Evolutionary conservation across 1,139 yeast species (phyloP).

Genomic region (Blastobotrys raffinosifermentans): DNA sequence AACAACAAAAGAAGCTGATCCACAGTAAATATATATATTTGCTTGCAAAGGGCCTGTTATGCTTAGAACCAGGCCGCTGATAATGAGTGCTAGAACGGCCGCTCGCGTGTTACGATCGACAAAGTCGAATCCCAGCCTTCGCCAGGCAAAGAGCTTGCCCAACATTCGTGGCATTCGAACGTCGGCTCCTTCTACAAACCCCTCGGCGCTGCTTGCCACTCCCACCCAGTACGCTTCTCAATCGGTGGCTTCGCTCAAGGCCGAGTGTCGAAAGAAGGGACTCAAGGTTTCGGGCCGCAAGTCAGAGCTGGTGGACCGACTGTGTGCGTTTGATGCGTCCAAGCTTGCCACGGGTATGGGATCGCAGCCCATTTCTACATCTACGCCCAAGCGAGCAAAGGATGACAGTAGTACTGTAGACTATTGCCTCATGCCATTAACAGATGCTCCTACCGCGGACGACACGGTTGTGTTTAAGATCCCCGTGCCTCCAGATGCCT

Average conservation of each 20-base stretch:
- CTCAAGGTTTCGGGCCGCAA: conserved; percentile 52
- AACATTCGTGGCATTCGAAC: conserved; percentile 24
- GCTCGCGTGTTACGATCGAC: background rate
- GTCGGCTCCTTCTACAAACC: conserved; percentile 30
- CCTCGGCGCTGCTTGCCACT: conserved; percentile 28
- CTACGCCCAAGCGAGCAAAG: conserved; percentile 26
- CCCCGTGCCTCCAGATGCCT: conserved; percentile 36
- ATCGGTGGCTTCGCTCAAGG: conserved; percentile 45
- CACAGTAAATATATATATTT: too few relatives aligned
- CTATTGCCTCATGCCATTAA: conserved; percentile 35
- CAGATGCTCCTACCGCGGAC: conserved; percentile 16
- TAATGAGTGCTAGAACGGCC: conserved; percentile 1
- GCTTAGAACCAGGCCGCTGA: too few relatives aligned
- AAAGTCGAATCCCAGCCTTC: conserved; percentile 1
- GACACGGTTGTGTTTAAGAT: conserved; percentile 27
- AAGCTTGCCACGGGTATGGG: conserved; percentile 29
- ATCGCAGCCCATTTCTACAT: background rate
- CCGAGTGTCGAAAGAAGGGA: conserved; percentile 52
- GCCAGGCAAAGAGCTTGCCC: conserved; percentile 18
- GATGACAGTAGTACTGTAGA: conserved; percentile 40
- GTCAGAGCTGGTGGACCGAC: conserved; percentile 47
- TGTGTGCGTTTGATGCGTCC: conserved; percentile 34
- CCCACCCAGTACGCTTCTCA: conserved; percentile 31
- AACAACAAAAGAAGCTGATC: too few relatives aligned
- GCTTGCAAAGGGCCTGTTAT: too few relatives aligned